Evolutionary conservation across 345 rosid species (phyloP), one percentile per base, ranked within the genome.

Genomic region (Durio zibethinus): DNA sequence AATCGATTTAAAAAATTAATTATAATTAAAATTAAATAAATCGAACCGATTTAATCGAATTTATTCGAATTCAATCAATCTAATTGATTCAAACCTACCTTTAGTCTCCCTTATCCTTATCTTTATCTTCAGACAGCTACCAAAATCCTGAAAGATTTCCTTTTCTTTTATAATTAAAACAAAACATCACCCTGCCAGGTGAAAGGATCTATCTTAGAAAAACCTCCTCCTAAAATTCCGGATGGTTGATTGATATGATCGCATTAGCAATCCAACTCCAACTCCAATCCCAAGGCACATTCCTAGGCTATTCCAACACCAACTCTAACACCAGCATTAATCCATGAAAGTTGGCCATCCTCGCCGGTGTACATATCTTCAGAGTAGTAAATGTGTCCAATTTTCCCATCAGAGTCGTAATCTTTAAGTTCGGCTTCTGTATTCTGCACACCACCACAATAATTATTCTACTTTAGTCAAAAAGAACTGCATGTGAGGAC

Each of bases 241-340:
- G n/a, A 96, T 91, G n/a, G 98, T 90, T 45, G 93, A 86, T 87
- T 92, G 98, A 84, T 95, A 95, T 0, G 99, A 91, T 8, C 94
- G 95, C 97, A 95, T 90, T 56, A 95, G 94, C 74, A 95, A 81
- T 64, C 99, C 99, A 78, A 92, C 97, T 59, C 99, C 99, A 78
- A 95, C 85, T 65, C 99, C 98, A 7, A 93, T 75, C 47, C 98
- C 98, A 15, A 95, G 81, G 70, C 99, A 95, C 98, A 90, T 90
- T 43, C 98, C 98, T 4, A 93, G 96, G 72, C 99, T 97, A 93
- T 93, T 75, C 98, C 98, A 36, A 93, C 98, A 73, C 98, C 98
- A 31, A 93, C 98, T 86, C 98, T 88, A 64, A 95, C 98, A 14
- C 98, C 98, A 40, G 98, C 93, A 76, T 93, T 95, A 76, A 93